phyloP scores from a whole-genome alignment of 768 basidiomycete genomes.

The Suillus bovinus region DNA sequence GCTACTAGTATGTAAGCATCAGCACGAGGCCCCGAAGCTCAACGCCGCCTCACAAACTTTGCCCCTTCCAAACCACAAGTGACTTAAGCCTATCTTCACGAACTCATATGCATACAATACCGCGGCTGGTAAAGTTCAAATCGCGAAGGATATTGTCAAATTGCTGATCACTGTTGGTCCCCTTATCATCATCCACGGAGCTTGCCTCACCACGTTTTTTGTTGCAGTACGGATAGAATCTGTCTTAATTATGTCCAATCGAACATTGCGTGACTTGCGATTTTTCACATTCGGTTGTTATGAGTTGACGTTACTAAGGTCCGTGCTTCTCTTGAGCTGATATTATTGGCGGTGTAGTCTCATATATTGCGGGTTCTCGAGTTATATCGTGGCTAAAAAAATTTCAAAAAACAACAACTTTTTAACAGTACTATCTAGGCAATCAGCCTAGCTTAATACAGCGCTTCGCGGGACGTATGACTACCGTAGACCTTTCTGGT shows the following conservation, averaged over 20 bases:
- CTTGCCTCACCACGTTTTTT: neutral
- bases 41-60: neutral
- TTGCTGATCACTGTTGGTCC: neutral
- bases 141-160: neutral
- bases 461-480: neutral
- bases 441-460: neutral
- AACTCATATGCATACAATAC: neutral
- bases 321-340: neutral
- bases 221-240: neutral
- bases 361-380: neutral
- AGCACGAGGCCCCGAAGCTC: neutral
- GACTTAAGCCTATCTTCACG: neutral
- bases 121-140: neutral
- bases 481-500: neutral
- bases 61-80: no score
- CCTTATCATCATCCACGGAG: neutral
- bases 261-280: neutral
- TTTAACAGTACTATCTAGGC: no score
- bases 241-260: neutral
- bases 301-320: neutral
- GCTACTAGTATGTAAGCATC: no score
- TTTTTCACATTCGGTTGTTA: neutral
- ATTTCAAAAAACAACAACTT: no score
- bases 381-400: no score
- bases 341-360: neutral